Conservation (phyloP, 352 stramenopile genomes). For the Thalassiosira exigua region DNA sequence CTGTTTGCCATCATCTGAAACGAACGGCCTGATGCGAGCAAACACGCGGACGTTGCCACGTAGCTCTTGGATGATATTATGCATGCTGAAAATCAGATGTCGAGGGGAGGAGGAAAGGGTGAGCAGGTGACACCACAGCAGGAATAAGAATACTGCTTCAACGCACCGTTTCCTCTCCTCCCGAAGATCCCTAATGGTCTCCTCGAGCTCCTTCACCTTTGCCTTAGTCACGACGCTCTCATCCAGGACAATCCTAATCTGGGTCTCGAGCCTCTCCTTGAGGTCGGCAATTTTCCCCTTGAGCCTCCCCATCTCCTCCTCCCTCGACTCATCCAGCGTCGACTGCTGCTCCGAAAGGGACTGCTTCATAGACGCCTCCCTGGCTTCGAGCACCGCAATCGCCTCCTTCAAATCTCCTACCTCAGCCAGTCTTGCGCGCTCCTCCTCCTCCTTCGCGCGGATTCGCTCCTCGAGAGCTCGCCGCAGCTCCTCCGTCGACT, state of each 20-base stretch:
- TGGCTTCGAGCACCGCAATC: constrained; percentile 15
- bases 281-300: constrained; percentile 25
- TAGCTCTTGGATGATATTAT: too few species aligned
- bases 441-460: constrained; percentile 7
- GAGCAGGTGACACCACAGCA: too few species aligned
- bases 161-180: constrained; percentile 11
- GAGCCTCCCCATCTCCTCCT: constrained; percentile 28
- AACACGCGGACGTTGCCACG: too few species aligned
- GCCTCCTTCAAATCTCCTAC: constrained; percentile 13
- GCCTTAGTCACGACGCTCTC: neutral
- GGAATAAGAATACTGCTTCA: too few species aligned
- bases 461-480: neutral
- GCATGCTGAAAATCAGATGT: too few species aligned
- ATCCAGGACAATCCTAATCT: constrained; percentile 6
- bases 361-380: constrained; percentile 23
- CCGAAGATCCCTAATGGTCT: constrained; percentile 7
- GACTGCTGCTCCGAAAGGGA: constrained; percentile 28
- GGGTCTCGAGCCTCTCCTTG: constrained; percentile 16
- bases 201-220: constrained; percentile 30
- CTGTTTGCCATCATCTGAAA: too few species aligned
- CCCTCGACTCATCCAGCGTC: constrained; percentile 15
- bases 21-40: too few species aligned
- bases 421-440: too few species aligned
- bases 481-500: constrained; percentile 18
- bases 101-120: too few species aligned